These are phyloP conservation scores for Arthrobotrys iridis DNA, from an alignment of 2,329 filamentous ascomycete genomes.

Conservation along the genomic window DNA sequence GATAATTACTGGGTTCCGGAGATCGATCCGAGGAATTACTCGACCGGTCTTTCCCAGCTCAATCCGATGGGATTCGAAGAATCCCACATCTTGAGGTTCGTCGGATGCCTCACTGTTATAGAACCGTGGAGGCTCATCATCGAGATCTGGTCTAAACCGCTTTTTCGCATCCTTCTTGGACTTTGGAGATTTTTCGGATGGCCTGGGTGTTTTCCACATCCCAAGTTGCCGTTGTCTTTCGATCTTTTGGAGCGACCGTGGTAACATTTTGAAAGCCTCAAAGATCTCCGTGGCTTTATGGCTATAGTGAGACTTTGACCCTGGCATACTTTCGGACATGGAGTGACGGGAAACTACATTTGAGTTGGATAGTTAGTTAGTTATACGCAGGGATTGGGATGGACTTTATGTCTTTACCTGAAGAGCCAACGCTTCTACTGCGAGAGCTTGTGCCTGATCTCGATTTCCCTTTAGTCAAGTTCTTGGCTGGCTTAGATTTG, in stretches of 20 bases:
- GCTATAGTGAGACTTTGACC: not conserved
- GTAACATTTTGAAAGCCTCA: conserved; percentile 13
- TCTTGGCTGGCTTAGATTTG: not conserved
- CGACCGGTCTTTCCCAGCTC: not conserved
- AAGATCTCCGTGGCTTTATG: not conserved
- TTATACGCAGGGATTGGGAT: not conserved
- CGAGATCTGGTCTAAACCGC: not conserved
- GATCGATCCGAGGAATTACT: conserved; percentile 19
- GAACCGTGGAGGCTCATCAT: not conserved
- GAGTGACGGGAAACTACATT: not conserved
- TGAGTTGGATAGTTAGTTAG: not conserved
- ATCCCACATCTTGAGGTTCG: not conserved
- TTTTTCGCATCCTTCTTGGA: not conserved
- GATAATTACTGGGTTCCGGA: conserved; percentile 25
- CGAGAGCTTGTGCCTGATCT: not conserved
- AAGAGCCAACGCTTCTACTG: not conserved
- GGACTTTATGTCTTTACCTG: not conserved
- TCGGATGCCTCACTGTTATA: not conserved
- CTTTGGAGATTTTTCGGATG: not conserved
- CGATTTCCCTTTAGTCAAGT: not conserved
- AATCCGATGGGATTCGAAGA: not conserved
- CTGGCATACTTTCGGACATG: not conserved
- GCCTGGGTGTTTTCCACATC: not conserved
- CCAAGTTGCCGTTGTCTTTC: not conserved
- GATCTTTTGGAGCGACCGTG: not conserved